Percentiles rank a stretch among this genome's conserved stretches.
Conservation (phyloP, 306 rosid genomes). For the Fragaria nilgerrensis region DNA sequence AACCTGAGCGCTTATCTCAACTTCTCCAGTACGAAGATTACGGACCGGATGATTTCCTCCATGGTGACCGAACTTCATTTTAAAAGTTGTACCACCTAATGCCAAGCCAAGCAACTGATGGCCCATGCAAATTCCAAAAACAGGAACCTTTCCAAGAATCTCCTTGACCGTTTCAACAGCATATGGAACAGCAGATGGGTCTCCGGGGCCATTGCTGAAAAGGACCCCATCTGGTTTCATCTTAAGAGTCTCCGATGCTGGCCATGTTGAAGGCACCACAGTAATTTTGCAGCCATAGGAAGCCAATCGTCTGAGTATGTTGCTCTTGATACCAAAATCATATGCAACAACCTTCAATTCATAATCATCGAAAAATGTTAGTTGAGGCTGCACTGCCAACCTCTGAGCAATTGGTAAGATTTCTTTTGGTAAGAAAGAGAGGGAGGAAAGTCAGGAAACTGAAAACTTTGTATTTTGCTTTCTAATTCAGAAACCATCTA, state of each 20-base stretch:
- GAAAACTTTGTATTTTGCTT: background rate
- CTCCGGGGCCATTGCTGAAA: constrained; percentile 96
- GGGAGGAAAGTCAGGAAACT: no score
- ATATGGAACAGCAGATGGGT: constrained; percentile 94
- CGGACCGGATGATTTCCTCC: constrained; percentile 99
- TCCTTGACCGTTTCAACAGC: constrained; percentile 83
- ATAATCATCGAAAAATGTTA: constrained; percentile 11
- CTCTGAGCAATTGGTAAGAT: background rate
- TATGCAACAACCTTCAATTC: constrained; percentile 74
- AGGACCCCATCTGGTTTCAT: constrained; percentile 84
- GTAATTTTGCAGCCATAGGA: constrained; percentile 87
- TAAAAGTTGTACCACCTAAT: constrained; percentile 83
- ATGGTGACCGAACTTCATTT: constrained; percentile 97
- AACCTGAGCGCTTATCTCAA: constrained; percentile 95
- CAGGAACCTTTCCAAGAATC: constrained; percentile 81
- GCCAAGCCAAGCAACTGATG: constrained; percentile 96
- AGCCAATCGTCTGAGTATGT: constrained; percentile 83
- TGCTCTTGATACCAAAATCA: constrained; percentile 95
- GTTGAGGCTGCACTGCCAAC: background rate
- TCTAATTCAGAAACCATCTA: background rate
- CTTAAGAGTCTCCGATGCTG: constrained; percentile 74
- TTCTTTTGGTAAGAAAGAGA: no score
- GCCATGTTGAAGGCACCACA: constrained; percentile 87
- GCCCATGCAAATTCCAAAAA: constrained; percentile 99
- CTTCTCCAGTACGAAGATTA: constrained; percentile 59